A percentile compares a stretch with the other conserved stretches of the same genome.
Conservation (phyloP, 163 green algal genomes). For the Volvox carteri region DNA sequence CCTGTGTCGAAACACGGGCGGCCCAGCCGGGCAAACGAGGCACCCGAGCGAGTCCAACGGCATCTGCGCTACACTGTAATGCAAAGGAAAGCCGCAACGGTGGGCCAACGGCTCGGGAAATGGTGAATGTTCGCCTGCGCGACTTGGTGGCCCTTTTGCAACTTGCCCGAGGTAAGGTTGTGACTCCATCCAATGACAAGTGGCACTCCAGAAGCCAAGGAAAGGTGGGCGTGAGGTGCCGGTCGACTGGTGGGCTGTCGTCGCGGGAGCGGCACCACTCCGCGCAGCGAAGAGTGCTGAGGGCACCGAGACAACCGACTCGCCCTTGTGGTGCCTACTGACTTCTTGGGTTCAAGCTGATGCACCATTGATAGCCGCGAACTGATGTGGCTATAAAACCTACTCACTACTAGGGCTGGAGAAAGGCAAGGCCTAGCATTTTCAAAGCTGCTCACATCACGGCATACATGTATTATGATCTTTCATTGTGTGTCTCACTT, state of each 20-base stretch:
- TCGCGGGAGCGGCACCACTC: not conserved
- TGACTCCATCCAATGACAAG: conserved; percentile 33
- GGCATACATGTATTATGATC: not conserved
- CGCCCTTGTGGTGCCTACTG: not conserved
- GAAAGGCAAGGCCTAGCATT: not conserved
- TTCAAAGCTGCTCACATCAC: not conserved
- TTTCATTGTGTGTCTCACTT: not conserved
- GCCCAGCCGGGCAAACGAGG: no score
- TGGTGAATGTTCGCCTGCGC: not conserved
- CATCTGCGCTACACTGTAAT: no score
- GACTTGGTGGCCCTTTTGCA: not conserved
- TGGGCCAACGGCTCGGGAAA: no score
- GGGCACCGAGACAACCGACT: not conserved
- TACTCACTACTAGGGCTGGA: conserved; percentile 6
- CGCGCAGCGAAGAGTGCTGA: not conserved
- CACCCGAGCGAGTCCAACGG: no score
- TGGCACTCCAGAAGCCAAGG: conserved; percentile 8
- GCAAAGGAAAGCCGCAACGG: no score
- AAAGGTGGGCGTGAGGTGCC: not conserved
- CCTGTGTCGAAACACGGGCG: no score
- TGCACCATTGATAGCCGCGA: not conserved
- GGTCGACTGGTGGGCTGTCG: not conserved
- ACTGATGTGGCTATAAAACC: conserved; percentile 22
- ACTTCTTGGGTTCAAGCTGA: not conserved
- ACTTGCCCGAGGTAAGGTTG: conserved; percentile 22